Evolutionary conservation across 208 protist species (phyloP).

Genomic region (Zelonia costaricensis): DNA sequence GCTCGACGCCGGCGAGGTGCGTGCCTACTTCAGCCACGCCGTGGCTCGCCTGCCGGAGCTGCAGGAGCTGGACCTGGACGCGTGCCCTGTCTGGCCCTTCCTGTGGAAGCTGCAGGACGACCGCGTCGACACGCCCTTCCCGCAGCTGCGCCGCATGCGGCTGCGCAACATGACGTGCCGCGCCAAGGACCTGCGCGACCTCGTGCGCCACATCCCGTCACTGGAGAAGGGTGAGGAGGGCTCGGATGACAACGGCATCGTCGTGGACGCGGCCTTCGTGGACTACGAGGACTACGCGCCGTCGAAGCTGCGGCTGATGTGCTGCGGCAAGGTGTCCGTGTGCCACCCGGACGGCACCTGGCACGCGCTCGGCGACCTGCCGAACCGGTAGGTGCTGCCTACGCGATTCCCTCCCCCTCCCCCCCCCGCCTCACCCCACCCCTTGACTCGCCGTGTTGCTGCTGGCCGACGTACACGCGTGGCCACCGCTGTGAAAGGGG

Average conservation of each 20-base stretch:
- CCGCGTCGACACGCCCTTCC: conserved; percentile 2
- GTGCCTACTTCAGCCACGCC: conserved; percentile 13
- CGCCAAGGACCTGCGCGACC: conserved; percentile 17
- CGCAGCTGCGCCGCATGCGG: conserved; percentile 12
- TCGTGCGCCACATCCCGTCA: conserved; percentile 7
- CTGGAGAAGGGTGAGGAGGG: conserved; percentile 10
- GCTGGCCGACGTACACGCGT: no score
- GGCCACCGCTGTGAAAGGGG: no score
- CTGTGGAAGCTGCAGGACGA: conserved; percentile 13
- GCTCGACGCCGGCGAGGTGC: conserved; percentile 8
- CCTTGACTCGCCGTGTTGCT: no score
- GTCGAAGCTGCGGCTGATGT: conserved; percentile 16
- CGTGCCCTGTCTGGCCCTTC: conserved; percentile 17
- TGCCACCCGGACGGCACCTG: conserved; percentile 11
- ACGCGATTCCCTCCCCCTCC: no score
- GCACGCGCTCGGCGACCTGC: conserved; percentile 3
- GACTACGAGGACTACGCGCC: conserved; percentile 8
- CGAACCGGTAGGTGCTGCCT: no score
- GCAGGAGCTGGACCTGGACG: conserved; percentile 12
- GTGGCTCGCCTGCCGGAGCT: conserved; percentile 8
- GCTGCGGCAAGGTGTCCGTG: conserved; percentile 19
- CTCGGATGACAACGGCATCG: conserved; percentile 5
- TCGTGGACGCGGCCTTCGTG: conserved; percentile 17
- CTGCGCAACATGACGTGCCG: conserved; percentile 18
- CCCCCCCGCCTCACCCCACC: no score